Conservation (phyloP, 1,139 yeast genomes). For the Williopsis jadinii region DNA sequence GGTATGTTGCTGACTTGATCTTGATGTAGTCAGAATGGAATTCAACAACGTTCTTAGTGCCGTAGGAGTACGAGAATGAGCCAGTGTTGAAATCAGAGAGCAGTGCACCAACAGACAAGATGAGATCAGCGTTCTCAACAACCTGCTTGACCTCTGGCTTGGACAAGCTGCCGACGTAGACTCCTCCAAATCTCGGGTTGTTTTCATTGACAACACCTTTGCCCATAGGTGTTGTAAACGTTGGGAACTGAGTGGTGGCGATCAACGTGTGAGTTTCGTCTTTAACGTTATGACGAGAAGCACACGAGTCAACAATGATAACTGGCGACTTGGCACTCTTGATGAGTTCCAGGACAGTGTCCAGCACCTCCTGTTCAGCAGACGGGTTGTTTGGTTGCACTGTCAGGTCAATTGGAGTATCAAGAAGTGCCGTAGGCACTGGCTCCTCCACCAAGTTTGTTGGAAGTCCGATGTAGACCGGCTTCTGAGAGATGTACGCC, state of each 20-base stretch:
- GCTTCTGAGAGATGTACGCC: slow-evolving; percentile 69
- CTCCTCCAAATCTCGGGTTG: slow-evolving; percentile 76
- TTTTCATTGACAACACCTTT: slow-evolving; percentile 73
- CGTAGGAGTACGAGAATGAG: slow-evolving; percentile 75
- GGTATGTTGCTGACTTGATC: slow-evolving; percentile 69
- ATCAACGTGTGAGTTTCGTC: slow-evolving; percentile 57
- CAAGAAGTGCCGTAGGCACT: slow-evolving; percentile 49
- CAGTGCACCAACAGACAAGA: slow-evolving; percentile 77
- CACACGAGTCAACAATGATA: slow-evolving; percentile 83
- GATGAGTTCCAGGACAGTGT: slow-evolving; percentile 46
- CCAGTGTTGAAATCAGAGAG: slow-evolving; percentile 89
- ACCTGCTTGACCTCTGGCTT: slow-evolving; percentile 68
- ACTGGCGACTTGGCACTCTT: slow-evolving; percentile 57
- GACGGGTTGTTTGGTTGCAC: slow-evolving; percentile 58
- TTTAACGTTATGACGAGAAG: slow-evolving; percentile 66
- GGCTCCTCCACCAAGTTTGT: slow-evolving; percentile 67
- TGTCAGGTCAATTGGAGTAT: slow-evolving; percentile 57
- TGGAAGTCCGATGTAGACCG: slow-evolving; percentile 79
- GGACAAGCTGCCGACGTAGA: slow-evolving; percentile 76
- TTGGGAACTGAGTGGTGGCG: slow-evolving; percentile 70
- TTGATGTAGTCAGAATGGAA: slow-evolving; percentile 86
- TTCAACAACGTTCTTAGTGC: slow-evolving; percentile 74
- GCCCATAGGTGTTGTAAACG: slow-evolving; percentile 88
- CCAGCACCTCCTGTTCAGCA: slow-evolving; percentile 68
- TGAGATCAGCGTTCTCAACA: slow-evolving; percentile 72